phyloP scores from a whole-genome alignment of 371 early-diverging fungal genomes.

The Coemansia sp. region DNA sequence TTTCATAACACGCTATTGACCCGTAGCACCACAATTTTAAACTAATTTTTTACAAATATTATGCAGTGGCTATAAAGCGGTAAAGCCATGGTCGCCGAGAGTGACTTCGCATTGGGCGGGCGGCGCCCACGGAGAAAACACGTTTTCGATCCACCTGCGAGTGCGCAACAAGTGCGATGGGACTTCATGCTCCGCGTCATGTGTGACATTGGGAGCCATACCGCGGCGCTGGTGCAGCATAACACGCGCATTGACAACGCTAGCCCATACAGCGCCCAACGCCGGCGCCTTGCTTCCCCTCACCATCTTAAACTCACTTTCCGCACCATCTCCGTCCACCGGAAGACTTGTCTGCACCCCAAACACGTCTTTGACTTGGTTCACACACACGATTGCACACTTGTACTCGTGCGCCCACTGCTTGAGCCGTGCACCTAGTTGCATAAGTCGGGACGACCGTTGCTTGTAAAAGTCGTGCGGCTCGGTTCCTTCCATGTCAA shows the following conservation, averaged over 20 bases:
- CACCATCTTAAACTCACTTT: conserved; percentile 10
- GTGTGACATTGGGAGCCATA: background rate
- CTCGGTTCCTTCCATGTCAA: conserved; percentile 18
- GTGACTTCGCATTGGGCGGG: conserved; percentile 29
- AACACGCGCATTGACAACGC: conserved; percentile 68
- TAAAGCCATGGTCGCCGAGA: conserved; percentile 22
- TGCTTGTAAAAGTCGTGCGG: conserved; percentile 44
- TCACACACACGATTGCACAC: conserved; percentile 67
- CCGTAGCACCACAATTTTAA: too few species aligned
- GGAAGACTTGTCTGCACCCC: background rate
- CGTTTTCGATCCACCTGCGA: conserved; percentile 33
- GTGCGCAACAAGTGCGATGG: conserved; percentile 16
- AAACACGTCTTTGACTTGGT: conserved; percentile 57
- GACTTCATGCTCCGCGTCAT: background rate
- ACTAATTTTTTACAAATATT: background rate
- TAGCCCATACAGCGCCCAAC: conserved; percentile 77
- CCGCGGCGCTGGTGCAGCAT: conserved; percentile 53
- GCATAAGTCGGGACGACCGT: conserved; percentile 58
- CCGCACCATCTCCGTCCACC: conserved; percentile 7
- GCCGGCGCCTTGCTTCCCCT: conserved; percentile 56
- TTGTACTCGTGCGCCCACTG: conserved; percentile 59
- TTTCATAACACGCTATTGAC: too few species aligned
- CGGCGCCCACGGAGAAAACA: conserved; percentile 35
- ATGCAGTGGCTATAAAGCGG: background rate
- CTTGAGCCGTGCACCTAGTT: conserved; percentile 63